Evolutionary conservation across 2,329 filamentous ascomycete genomes (phyloP).

Genomic region (Botrytis elliptica): DNA sequence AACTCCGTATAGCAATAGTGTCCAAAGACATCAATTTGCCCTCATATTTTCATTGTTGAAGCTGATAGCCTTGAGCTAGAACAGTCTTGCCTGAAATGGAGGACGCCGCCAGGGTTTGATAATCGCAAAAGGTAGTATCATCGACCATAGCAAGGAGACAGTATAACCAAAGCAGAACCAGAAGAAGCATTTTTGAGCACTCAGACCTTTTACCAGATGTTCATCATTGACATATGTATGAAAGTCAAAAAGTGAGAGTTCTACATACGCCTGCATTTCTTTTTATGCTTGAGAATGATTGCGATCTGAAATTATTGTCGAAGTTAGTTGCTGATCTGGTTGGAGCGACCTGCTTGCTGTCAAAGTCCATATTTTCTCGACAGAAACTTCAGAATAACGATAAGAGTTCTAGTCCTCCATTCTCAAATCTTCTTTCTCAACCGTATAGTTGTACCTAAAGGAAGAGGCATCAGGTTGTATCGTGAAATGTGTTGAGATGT

Average conservation of each 20-base stretch:
- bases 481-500: not conserved
- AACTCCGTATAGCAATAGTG: slow-evolving; percentile 54
- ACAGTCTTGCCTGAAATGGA: slow-evolving; percentile 37
- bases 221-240: slow-evolving; percentile 49
- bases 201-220: slow-evolving; percentile 65
- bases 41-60: slow-evolving; percentile 33
- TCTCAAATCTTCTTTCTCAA: not conserved
- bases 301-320: not conserved
- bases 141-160: slow-evolving; percentile 26
- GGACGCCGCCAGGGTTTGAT: slow-evolving; percentile 30
- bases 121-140: slow-evolving; percentile 29
- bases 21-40: slow-evolving; percentile 36
- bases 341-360: not conserved
- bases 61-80: slow-evolving; percentile 33
- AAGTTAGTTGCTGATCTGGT: slow-evolving; percentile 3
- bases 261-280: slow-evolving; percentile 22
- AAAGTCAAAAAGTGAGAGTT: not conserved
- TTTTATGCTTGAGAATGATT: slow-evolving; percentile 1
- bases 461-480: not conserved
- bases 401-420: not conserved
- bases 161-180: slow-evolving; percentile 44
- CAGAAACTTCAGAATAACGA: not conserved
- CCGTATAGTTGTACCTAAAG: not conserved
- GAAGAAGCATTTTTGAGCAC: slow-evolving; percentile 44
- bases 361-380: slow-evolving; percentile 7